These are phyloP conservation scores for Malassezia furfur DNA, from an alignment of 1,284 basidiomycete genomes.

Conservation along the genomic window DNA sequence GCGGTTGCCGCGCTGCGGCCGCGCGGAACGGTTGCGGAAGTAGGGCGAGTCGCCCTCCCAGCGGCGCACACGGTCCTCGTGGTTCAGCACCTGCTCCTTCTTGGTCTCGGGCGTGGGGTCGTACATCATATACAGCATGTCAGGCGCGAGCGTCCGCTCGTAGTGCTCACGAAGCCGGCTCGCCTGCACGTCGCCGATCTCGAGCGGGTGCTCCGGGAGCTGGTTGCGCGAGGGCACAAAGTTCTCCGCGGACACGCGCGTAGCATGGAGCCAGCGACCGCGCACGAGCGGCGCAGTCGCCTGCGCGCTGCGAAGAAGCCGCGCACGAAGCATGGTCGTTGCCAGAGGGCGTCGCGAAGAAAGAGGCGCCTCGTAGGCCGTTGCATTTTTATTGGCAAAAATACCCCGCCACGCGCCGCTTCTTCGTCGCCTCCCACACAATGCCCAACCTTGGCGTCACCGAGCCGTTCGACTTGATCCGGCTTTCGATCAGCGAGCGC, in stretches of 20 bases:
- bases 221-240: conserved; percentile 24
- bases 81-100: conserved; percentile 15
- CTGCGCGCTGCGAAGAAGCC: neutral
- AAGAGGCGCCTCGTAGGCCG: neutral
- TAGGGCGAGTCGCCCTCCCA: conserved; percentile 74
- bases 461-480: conserved; percentile 96
- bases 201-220: conserved; percentile 26
- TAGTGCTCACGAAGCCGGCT: conserved; percentile 78
- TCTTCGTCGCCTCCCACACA: neutral
- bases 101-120: conserved; percentile 41
- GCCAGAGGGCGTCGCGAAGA: neutral
- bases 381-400: neutral
- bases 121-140: conserved; percentile 93
- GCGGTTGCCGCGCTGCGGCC: conserved; percentile 58
- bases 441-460: conserved; percentile 53
- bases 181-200: conserved; percentile 57
- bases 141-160: conserved; percentile 66
- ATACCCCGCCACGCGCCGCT: neutral
- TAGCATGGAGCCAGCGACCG: neutral
- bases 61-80: conserved; percentile 51
- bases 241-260: neutral
- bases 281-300: neutral
- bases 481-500: conserved; percentile 87
- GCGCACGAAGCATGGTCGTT: conserved; percentile 3
- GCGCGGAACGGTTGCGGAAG: conserved; percentile 62